Evolutionary conservation across 768 basidiomycete species (phyloP).

Genomic region (Gyrodon lividus): DNA sequence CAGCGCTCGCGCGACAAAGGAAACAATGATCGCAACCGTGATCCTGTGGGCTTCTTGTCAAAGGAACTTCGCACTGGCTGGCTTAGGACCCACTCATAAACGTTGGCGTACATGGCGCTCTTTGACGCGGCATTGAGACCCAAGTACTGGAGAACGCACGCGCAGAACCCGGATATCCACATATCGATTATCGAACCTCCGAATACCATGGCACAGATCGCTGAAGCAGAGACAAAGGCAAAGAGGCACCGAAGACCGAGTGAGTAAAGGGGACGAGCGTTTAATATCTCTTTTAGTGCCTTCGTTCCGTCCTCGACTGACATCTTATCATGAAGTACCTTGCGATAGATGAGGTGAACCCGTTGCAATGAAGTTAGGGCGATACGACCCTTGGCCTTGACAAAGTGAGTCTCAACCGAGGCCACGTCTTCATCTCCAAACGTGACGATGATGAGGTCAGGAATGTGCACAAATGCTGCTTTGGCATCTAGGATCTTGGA

Average conservation of each 20-base stretch:
- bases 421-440: conserved; percentile 74
- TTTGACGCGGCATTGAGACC: conserved; percentile 81
- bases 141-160: conserved; percentile 71
- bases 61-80: not conserved
- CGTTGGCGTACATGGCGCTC: conserved; percentile 90
- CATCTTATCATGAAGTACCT: conserved; percentile 82
- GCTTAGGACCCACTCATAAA: conserved; percentile 74
- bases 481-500: conserved; percentile 75
- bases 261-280: conserved; percentile 65
- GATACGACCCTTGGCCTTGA: conserved; percentile 77
- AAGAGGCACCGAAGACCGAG: conserved; percentile 66
- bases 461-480: conserved; percentile 83
- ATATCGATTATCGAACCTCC: conserved; percentile 82
- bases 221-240: conserved; percentile 74
- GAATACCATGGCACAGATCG: conserved; percentile 82
- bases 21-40: conserved; percentile 79
- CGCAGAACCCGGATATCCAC: conserved; percentile 73
- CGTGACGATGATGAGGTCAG: conserved; percentile 75
- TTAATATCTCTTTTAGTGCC: conserved; percentile 62
- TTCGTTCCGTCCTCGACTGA: conserved; percentile 69
- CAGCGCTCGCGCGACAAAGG: conserved; percentile 76
- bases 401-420: conserved; percentile 80
- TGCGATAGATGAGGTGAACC: conserved; percentile 82
- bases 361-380: conserved; percentile 79
- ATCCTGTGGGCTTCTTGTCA: conserved; percentile 48